Percentiles rank a stretch among this genome's conserved stretches.
Evolutionary conservation across 1,139 yeast species (phyloP).

Genomic region (Wickerhamomyces sp.): DNA sequence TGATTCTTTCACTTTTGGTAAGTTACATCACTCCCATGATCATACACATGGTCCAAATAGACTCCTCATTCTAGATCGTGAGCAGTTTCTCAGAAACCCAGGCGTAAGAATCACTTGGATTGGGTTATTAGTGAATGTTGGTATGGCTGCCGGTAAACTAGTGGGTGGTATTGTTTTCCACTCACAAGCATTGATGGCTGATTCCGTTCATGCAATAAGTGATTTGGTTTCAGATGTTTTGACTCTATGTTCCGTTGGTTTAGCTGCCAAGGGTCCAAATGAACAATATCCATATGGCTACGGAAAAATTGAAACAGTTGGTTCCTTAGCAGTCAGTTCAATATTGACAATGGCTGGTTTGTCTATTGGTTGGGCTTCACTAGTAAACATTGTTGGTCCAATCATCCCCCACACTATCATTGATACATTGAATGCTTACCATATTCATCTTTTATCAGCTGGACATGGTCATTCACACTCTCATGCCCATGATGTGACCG

Average conservation of each 20-base stretch:
- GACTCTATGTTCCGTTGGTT: slow-evolving; percentile 83
- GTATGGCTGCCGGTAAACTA: slow-evolving; percentile 83
- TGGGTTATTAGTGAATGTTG: slow-evolving; percentile 77
- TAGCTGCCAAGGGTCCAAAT: slow-evolving; percentile 64
- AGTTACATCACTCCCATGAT: slow-evolving; percentile 28
- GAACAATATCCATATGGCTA: slow-evolving; percentile 76
- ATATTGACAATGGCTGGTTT: slow-evolving; percentile 82
- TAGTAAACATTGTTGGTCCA: slow-evolving; percentile 66
- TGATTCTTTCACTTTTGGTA: slow-evolving; percentile 29
- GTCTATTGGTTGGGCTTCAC: slow-evolving; percentile 86
- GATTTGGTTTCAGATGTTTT: slow-evolving; percentile 87
- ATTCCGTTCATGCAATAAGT: slow-evolving; percentile 86
- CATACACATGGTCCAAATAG: slow-evolving; percentile 34
- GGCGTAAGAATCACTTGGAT: slow-evolving; percentile 93
- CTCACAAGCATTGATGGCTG: slow-evolving; percentile 91
- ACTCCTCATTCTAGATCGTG: slow-evolving; percentile 31
- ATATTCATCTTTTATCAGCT: slow-evolving; percentile 24
- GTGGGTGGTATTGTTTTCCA: slow-evolving; percentile 89
- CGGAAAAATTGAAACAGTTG: slow-evolving; percentile 90
- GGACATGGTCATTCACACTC: slow-evolving; percentile 41
- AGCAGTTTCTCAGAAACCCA: slow-evolving; percentile 53
- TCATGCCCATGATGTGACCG: slow-evolving; percentile 45
- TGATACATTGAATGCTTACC: slow-evolving; percentile 39
- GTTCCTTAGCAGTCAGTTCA: slow-evolving; percentile 82
- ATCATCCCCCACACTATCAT: slow-evolving; percentile 52